Base-by-base conservation (phyloP, 352 stramenopile species). In the Phytophthora foliorum region DNA sequence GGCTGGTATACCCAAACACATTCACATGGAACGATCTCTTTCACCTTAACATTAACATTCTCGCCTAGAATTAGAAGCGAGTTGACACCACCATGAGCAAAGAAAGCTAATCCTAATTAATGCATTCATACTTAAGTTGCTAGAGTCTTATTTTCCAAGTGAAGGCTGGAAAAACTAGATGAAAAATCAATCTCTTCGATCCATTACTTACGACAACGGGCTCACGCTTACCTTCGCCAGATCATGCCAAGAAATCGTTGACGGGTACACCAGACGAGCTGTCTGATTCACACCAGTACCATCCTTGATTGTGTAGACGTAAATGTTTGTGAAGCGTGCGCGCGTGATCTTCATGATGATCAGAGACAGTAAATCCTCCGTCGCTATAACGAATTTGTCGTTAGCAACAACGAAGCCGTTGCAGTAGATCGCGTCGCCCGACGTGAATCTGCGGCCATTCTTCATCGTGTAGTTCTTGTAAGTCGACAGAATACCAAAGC, bases 361-460 rank as follows among this genome's bases (percentile, higher is more conserved):
- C 10, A 87, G 65, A 5, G 69, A 67, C 53, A 69, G 59, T 22
- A 82, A 60, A 51, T 89, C 78, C 49, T 76, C 69, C 1, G 76
- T 81, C 1, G 52, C 58, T n/a, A 90, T 69, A n/a, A 88, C 63
- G 31, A 77, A 86, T 56, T 82, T 85, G 45, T 73, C 63, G 57
- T 85, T 82, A 11, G 73, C 78, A 49, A 89, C 76, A 13, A 91
- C 74, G 48, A 77, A 91, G 1, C 81, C 83, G 50, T 78, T 86
- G 65, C 81, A 80, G 66, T 87, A 90, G 42, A 91, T 84, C 2
- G 77, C 81, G 14, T 88, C 80, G 0, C 45, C 69, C n/a, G 69
- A 74, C 6, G 69, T 38, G 19, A 70, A 74, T 21, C 63, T 41
- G 4, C 52, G 45, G 8, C 57, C 63, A 13, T 63, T 63, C 38